Percentiles rank a stretch among this genome's conserved stretches.
These are phyloP conservation scores for Sambucus nigra DNA, from an alignment of 129 eudicot genomes.

Conservation along the genomic window DNA sequence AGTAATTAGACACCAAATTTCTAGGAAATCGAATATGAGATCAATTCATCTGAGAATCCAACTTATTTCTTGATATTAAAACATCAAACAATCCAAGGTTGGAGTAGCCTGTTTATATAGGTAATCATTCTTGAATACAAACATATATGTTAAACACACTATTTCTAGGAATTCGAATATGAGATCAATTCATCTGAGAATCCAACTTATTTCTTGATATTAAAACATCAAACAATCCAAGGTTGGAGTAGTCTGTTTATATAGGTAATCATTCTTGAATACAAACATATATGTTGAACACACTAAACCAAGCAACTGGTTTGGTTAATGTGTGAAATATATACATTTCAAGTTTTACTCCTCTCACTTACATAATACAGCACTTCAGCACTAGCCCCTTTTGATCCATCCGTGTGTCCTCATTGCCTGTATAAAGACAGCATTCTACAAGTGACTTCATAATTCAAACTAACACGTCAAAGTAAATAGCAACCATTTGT, in stretches of 20 bases:
- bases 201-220: slow-evolving; percentile 5
- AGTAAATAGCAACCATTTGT: too few relatives aligned
- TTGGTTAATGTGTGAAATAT: slow-evolving; percentile 3
- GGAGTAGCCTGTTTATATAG: too few relatives aligned
- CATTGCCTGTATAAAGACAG: slow-evolving; percentile 51
- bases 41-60: background rate
- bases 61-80: slow-evolving; percentile 5
- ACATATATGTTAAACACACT: background rate
- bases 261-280: slow-evolving; percentile 4
- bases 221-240: background rate
- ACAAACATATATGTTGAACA: slow-evolving; percentile 6
- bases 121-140: too few relatives aligned
- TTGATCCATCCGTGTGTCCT: slow-evolving; percentile 60
- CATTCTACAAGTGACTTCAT: background rate
- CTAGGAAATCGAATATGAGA: background rate
- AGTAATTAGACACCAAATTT: background rate
- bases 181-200: background rate
- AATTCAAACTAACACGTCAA: too few relatives aligned
- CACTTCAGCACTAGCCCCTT: slow-evolving; percentile 59
- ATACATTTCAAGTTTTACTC: slow-evolving; percentile 3
- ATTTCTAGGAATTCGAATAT: background rate
- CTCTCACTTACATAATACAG: slow-evolving; percentile 48
- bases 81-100: background rate
- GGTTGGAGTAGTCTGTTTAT: background rate
- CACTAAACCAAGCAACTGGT: slow-evolving; percentile 5